A percentile compares a stretch with the other conserved stretches of the same genome.
Conservation (phyloP, 225 moss, liverwort and hornwort species). For the Anthoceros angustus region DNA sequence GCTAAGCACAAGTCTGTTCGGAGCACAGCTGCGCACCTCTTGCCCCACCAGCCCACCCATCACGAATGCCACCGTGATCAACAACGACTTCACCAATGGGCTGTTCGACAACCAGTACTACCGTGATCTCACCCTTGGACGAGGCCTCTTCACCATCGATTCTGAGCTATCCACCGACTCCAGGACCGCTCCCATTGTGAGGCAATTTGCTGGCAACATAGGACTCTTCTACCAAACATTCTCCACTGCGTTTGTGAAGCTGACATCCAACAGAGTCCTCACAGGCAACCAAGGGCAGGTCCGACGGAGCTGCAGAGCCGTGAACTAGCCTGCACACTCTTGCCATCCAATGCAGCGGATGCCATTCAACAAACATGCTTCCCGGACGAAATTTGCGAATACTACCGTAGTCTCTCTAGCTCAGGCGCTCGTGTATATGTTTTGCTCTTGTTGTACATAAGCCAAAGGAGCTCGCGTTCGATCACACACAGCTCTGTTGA, state of each 20-base stretch:
- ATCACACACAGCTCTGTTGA: no score
- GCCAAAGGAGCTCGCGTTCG: no score
- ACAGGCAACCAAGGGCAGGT: conserved; percentile 11
- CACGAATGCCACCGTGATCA: conserved; percentile 6
- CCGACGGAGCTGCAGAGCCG: conserved; percentile 9
- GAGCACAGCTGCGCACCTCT: conserved; percentile 9
- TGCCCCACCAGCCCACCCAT: conserved; percentile 2
- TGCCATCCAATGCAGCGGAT: neutral
- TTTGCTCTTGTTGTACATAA: no score
- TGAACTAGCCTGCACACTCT: neutral
- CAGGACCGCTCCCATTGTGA: conserved; percentile 9
- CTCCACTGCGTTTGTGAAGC: conserved; percentile 9
- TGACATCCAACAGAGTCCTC: conserved; percentile 10
- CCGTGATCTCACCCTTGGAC: conserved; percentile 9
- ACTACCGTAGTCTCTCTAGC: no score
- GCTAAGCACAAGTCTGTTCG: conserved; percentile 7
- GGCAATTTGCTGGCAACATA: conserved; percentile 8
- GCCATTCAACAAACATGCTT: no score
- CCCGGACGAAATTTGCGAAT: no score
- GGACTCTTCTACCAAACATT: conserved; percentile 9
- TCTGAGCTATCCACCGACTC: conserved; percentile 10
- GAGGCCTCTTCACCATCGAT: conserved; percentile 17
- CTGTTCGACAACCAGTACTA: conserved; percentile 23
- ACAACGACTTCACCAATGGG: conserved; percentile 12
- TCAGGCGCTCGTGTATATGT: no score